Conservation (phyloP, 352 stramenopile genomes). For the Pythium guiyangense region DNA sequence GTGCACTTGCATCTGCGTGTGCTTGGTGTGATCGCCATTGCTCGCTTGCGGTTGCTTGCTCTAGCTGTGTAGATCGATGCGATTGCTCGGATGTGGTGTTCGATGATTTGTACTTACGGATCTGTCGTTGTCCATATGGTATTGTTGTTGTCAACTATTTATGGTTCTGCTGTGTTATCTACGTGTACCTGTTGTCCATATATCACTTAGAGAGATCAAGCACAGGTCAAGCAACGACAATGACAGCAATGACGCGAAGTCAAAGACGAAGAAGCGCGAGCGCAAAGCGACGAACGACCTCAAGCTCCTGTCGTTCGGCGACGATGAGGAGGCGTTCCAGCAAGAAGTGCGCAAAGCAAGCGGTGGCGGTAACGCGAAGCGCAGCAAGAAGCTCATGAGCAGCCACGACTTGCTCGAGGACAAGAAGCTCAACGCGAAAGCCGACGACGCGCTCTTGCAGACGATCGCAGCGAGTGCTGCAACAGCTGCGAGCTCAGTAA, state of each 20-base stretch:
- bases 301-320: slow-evolving; percentile 95
- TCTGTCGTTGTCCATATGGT: no score
- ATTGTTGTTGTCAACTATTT: no score
- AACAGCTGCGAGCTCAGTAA: background rate
- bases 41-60: no score
- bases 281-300: no score
- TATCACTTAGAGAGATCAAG: slow-evolving; percentile 18
- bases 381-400: slow-evolving; percentile 61
- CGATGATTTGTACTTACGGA: no score
- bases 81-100: no score
- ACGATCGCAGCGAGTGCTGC: slow-evolving; percentile 32
- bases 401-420: slow-evolving; percentile 70
- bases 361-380: slow-evolving; percentile 26
- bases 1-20: no score
- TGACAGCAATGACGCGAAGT: slow-evolving; percentile 19
- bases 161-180: background rate
- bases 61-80: no score
- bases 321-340: slow-evolving; percentile 79
- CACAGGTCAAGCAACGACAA: slow-evolving; percentile 9
- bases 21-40: no score
- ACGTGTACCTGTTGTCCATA: background rate
- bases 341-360: slow-evolving; percentile 22
- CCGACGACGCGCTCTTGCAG: slow-evolving; percentile 50
- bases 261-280: no score
- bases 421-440: slow-evolving; percentile 53